A percentile compares a stretch with the other conserved stretches of the same genome.
These are phyloP conservation scores for Rhodotorula sp. DNA, from an alignment of 1,284 basidiomycete genomes.

Conservation along the genomic window DNA sequence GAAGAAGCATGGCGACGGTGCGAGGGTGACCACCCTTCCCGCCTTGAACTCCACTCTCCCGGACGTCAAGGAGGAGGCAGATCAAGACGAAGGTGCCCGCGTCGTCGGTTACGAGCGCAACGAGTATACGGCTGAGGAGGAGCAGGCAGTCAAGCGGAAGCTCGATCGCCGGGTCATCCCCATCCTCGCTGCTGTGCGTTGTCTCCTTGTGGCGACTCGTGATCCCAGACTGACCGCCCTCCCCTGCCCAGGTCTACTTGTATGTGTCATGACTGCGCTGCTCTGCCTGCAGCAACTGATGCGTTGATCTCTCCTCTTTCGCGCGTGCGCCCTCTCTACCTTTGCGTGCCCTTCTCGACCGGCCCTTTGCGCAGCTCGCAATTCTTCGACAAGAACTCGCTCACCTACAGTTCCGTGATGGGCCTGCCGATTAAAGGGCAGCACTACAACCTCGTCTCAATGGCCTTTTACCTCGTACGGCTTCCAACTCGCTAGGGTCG, in stretches of 20 bases:
- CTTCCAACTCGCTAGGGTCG: not conserved
- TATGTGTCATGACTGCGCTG: not conserved
- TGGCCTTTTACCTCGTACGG: slow-evolving; percentile 61
- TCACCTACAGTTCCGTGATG: slow-evolving; percentile 69
- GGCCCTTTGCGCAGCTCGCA: not conserved
- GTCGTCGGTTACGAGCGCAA: slow-evolving; percentile 19
- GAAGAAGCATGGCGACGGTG: not conserved
- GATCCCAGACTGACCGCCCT: too few species aligned
- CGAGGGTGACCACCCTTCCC: not conserved
- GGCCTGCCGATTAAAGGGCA: slow-evolving; percentile 49
- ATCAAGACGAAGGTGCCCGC: slow-evolving; percentile 24
- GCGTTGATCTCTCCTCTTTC: not conserved
- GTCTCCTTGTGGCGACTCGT: slow-evolving; percentile 58
- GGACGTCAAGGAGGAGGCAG: slow-evolving; percentile 9
- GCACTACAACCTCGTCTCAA: slow-evolving; percentile 65
- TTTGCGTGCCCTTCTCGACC: not conserved
- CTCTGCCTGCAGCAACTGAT: not conserved
- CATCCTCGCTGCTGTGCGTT: slow-evolving; percentile 66
- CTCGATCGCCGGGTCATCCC: slow-evolving; percentile 61
- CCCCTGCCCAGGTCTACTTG: slow-evolving; percentile 50
- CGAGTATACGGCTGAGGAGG: slow-evolving; percentile 20
- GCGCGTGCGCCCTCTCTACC: too few species aligned
- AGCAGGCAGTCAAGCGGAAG: slow-evolving; percentile 53
- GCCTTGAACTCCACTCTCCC: slow-evolving; percentile 1
- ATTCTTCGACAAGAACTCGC: slow-evolving; percentile 64